Evolutionary conservation across 345 rosid species (phyloP).

Genomic region (Arabis alpina): DNA sequence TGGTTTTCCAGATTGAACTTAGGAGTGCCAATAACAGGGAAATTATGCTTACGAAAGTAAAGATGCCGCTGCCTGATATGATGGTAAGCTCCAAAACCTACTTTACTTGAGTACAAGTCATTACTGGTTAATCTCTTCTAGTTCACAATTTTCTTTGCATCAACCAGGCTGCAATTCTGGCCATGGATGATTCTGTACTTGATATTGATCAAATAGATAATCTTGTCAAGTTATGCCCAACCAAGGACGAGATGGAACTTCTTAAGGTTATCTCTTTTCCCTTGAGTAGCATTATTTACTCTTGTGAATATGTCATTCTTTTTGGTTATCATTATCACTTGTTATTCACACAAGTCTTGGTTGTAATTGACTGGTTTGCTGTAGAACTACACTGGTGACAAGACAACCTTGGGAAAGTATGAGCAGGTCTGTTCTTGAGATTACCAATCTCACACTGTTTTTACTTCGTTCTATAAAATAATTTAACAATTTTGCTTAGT

Average conservation of each 20-base stretch:
- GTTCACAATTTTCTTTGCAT: conserved; percentile 25
- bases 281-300: too few relatives aligned
- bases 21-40: too few relatives aligned
- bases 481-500: neutral
- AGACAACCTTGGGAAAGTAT: conserved; percentile 84
- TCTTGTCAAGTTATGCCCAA: conserved; percentile 96
- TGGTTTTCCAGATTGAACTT: too few relatives aligned
- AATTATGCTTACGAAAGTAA: conserved; percentile 51
- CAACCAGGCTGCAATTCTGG: conserved; percentile 87
- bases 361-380: neutral
- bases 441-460: neutral
- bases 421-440: conserved; percentile 72
- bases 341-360: neutral
- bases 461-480: too few relatives aligned
- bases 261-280: conserved; percentile 68
- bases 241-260: conserved; percentile 98
- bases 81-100: conserved; percentile 68
- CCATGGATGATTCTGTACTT: conserved; percentile 89
- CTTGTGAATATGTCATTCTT: too few relatives aligned
- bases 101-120: too few relatives aligned
- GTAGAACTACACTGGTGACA: conserved; percentile 86
- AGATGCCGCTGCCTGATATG: conserved; percentile 98
- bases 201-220: conserved; percentile 98
- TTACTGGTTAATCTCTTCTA: neutral
- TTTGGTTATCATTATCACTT: too few relatives aligned